A percentile compares a stretch with the other conserved stretches of the same genome.
phyloP scores from a whole-genome alignment of 495 filamentous ascomycete species.

The Chaetomium fimeti region DNA sequence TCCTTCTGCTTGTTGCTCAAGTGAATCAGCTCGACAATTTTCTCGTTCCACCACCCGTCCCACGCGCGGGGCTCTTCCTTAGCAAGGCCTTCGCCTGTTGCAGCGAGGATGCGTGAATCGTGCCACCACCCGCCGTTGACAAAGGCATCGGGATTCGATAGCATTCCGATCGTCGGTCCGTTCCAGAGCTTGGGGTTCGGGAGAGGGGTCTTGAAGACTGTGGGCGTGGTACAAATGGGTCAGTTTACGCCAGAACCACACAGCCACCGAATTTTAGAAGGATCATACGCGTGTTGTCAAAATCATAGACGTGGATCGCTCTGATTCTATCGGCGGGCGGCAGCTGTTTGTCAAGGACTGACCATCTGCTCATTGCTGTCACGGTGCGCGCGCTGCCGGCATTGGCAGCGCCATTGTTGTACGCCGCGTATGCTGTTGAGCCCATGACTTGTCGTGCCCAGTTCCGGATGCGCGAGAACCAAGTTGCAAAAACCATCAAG shows the following conservation, averaged over 20 bases:
- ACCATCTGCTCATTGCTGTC: slow-evolving; percentile 80
- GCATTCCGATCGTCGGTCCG: slow-evolving; percentile 65
- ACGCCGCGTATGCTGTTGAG: slow-evolving; percentile 29
- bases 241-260: slow-evolving; percentile 1
- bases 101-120: slow-evolving; percentile 76
- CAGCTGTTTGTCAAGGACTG: slow-evolving; percentile 66
- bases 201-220: slow-evolving; percentile 86
- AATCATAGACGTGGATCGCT: slow-evolving; percentile 92
- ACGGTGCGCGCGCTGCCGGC: slow-evolving; percentile 51
- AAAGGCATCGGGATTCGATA: slow-evolving; percentile 73
- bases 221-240: not conserved
- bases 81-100: slow-evolving; percentile 81
- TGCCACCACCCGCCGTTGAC: slow-evolving; percentile 97
- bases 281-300: slow-evolving; percentile 86
- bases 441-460: slow-evolving; percentile 30
- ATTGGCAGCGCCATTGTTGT: slow-evolving; percentile 30
- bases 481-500: slow-evolving; percentile 26
- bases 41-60: slow-evolving; percentile 97
- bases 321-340: slow-evolving; percentile 70
- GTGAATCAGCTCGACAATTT: slow-evolving; percentile 76
- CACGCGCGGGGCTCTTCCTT: slow-evolving; percentile 80
- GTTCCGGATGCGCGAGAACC: slow-evolving; percentile 23
- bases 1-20: slow-evolving; percentile 86
- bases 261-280: slow-evolving; percentile 2
- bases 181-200: slow-evolving; percentile 91